phyloP scores from a whole-genome alignment of 2,329 filamentous ascomycete genomes.

The Balansia obtecta region DNA sequence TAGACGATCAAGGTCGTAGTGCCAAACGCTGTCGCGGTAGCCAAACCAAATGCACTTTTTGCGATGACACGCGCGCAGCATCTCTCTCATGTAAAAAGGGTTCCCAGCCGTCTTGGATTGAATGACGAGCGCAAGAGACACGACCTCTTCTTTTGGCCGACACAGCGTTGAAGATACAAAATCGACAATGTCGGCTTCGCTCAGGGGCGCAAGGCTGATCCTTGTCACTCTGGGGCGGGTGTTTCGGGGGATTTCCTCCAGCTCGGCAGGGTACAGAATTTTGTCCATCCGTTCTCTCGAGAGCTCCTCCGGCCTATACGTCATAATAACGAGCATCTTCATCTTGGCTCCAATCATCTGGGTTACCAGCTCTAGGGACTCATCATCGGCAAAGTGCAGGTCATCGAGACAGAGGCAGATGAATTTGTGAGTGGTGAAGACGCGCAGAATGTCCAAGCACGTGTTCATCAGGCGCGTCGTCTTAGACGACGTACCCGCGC shows the following conservation, averaged over 20 bases:
- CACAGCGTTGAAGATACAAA: slow-evolving; percentile 78
- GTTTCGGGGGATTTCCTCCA: slow-evolving; percentile 34
- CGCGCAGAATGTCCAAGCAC: slow-evolving; percentile 71
- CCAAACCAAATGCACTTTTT: slow-evolving; percentile 87
- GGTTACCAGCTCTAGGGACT: slow-evolving; percentile 71
- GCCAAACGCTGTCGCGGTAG: slow-evolving; percentile 71
- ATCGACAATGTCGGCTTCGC: slow-evolving; percentile 66
- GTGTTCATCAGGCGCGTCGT: slow-evolving; percentile 73
- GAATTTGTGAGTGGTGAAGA: slow-evolving; percentile 72
- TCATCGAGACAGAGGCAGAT: slow-evolving; percentile 86
- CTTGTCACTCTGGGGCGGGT: slow-evolving; percentile 50
- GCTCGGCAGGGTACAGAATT: slow-evolving; percentile 41
- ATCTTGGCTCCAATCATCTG: slow-evolving; percentile 69
- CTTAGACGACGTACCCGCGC: slow-evolving; percentile 45
- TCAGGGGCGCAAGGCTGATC: slow-evolving; percentile 60
- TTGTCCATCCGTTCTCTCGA: slow-evolving; percentile 40
- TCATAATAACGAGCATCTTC: slow-evolving; percentile 71
- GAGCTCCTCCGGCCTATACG: slow-evolving; percentile 57
- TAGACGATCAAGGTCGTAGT: slow-evolving; percentile 72
- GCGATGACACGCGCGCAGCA: slow-evolving; percentile 75
- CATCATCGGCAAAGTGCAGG: slow-evolving; percentile 78
- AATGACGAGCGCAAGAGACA: slow-evolving; percentile 70
- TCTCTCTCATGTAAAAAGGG: slow-evolving; percentile 83
- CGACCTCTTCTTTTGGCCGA: slow-evolving; percentile 56
- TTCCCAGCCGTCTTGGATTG: slow-evolving; percentile 84